Conservation (phyloP, 768 basidiomycete genomes). For the Serendipita vermifera region DNA sequence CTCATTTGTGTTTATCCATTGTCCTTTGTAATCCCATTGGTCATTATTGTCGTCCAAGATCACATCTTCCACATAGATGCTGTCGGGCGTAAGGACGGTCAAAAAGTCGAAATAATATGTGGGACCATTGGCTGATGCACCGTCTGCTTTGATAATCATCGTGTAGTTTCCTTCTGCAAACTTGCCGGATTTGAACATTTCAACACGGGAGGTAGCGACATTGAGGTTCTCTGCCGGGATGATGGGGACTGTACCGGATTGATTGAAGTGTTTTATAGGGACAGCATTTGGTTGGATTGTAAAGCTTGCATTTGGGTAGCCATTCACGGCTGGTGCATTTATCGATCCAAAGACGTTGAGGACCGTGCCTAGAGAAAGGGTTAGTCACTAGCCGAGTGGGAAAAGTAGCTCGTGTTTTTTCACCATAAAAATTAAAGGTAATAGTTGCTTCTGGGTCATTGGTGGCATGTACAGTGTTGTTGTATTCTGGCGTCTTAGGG, state of each 20-base stretch:
- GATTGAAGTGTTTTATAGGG: neutral
- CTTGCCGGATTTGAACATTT: neutral
- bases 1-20: neutral
- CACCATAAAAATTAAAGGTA: neutral
- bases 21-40: neutral
- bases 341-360: neutral
- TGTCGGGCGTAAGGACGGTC: neutral
- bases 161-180: neutral
- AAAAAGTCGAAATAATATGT: slow-evolving; percentile 8
- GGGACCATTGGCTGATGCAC: neutral
- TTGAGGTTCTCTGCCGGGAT: neutral
- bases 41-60: neutral
- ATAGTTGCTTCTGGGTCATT: neutral
- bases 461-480: neutral
- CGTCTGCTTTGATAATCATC: neutral
- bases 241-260: neutral
- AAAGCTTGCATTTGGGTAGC: neutral
- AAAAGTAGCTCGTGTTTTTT: neutral
- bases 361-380: neutral
- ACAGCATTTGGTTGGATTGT: neutral
- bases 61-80: neutral
- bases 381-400: neutral
- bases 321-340: neutral
- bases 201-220: neutral
- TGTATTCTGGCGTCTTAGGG: neutral